Percentiles rank a stretch among this genome's conserved stretches.
Conservation (phyloP, 2,329 filamentous ascomycete species). For the Lachnellula suecica region DNA sequence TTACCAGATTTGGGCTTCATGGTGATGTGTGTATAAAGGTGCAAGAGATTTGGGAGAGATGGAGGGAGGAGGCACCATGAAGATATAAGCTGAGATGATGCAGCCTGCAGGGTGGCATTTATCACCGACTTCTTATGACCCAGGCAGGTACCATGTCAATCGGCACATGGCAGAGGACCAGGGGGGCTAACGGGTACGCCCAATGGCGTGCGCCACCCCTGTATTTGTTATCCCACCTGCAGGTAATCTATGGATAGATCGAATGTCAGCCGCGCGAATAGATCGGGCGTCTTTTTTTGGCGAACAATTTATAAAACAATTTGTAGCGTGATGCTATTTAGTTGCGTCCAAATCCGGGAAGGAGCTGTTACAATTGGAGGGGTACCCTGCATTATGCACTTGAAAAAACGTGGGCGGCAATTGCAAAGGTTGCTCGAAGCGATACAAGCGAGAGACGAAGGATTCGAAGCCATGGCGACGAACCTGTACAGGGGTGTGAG, state of each 20-base stretch:
- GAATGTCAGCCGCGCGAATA: conserved; percentile 2
- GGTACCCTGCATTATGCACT: neutral
- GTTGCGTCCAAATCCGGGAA: neutral
- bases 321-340: neutral
- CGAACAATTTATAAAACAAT: neutral
- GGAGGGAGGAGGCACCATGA: neutral
- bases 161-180: conserved; percentile 9
- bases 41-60: neutral
- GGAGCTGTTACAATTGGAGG: neutral
- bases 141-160: conserved; percentile 1
- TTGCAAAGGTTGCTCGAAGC: neutral
- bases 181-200: neutral
- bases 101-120: conserved; percentile 1
- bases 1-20: conserved; percentile 25
- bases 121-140: neutral
- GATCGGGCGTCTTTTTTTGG: conserved; percentile 1
- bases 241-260: conserved; percentile 4
- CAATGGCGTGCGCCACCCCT: no score
- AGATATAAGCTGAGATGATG: conserved; percentile 4
- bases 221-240: neutral
- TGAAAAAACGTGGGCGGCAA: neutral
- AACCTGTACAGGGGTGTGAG: neutral
- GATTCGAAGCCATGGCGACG: neutral
- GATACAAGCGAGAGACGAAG: neutral
- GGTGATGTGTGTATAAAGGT: neutral